Evolutionary conservation across 164 flowering plant species (phyloP), one percentile per base, ranked within the genome.

Genomic region (Brasenia schreberi): DNA sequence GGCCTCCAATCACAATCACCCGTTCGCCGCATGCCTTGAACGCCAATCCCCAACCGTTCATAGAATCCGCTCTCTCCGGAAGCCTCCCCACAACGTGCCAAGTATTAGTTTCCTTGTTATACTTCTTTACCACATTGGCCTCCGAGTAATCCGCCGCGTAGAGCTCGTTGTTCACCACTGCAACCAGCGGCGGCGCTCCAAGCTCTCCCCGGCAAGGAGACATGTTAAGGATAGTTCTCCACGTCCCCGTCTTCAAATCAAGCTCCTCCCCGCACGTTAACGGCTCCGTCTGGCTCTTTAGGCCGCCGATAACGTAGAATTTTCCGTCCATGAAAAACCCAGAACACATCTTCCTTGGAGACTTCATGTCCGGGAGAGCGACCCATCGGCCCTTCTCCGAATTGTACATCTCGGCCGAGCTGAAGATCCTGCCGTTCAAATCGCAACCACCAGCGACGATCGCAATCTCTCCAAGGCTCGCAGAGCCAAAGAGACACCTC

Each of bases 11-110:
- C 59, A 77, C 81, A 18, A 80, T 62, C 43, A 80, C 67, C 69
- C 69, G 68, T 61, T 76, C 69, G 10, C 83, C 80, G 64, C 81
- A 80, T 56, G 77, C 79, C 74, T 77, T 77, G 66, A 80, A 77
- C 7, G 83, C 83, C 12, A 80, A 42, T 4, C 83, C 83, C 83
- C 83, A 80, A 59, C 83, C 83, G 70, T 76, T 75, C 65, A 70
- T 64, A 2, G 77, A 73, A 61, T 74, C 81, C 4, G 79, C 83
- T 43, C 77, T 70, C 42, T 75, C 77, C 0, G 81, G 83, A 69
- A 77, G 63, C 45, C 75, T 73, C 27, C 69, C 71, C 62, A 77
- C 72, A 14, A 75, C 69, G 42, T 17, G 43, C 83, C 81, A 80
- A 3, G 49, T 10, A 27, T 75, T 77, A 59, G 68, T 76, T 5